phyloP scores from a whole-genome alignment of 257 asterid genomes.

The Misopates orontium region DNA sequence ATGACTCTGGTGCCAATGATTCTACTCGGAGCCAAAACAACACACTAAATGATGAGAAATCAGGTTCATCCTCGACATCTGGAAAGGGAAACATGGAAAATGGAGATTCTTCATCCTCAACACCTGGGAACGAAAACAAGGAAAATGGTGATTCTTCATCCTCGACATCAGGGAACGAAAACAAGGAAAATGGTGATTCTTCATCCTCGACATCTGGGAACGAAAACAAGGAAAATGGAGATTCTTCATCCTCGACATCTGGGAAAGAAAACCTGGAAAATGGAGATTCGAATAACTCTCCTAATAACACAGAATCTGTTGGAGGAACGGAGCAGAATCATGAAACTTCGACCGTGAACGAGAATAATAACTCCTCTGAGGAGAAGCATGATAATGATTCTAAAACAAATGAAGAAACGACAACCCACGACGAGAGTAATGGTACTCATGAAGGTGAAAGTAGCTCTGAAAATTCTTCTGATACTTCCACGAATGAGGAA shows the following conservation, averaged over 20 bases:
- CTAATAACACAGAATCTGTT: slow-evolving; percentile 23
- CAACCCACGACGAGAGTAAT: slow-evolving; percentile 52
- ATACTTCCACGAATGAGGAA: slow-evolving; percentile 25
- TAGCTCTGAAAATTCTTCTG: slow-evolving; percentile 32
- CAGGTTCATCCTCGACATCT: slow-evolving; percentile 18
- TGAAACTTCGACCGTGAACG: slow-evolving; percentile 26
- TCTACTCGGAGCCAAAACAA: slow-evolving; percentile 30
- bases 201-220: no score
- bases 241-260: slow-evolving; percentile 7
- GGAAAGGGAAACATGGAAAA: no score
- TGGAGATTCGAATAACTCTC: slow-evolving; percentile 28
- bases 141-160: no score
- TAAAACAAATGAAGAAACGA: slow-evolving; percentile 34
- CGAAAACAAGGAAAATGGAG: no score
- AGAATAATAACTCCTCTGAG: slow-evolving; percentile 27
- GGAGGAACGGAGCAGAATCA: slow-evolving; percentile 28
- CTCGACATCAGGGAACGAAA: no score
- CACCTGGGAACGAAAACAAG: no score
- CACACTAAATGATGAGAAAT: slow-evolving; percentile 27
- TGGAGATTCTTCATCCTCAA: no score
- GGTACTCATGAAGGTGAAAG: slow-evolving; percentile 42
- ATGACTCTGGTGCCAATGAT: slow-evolving; percentile 18
- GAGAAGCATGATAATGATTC: slow-evolving; percentile 29
- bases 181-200: no score
- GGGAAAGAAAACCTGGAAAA: slow-evolving; percentile 23